phyloP scores from a whole-genome alignment of 495 filamentous ascomycete species.

The Cenococcum geophilum region DNA sequence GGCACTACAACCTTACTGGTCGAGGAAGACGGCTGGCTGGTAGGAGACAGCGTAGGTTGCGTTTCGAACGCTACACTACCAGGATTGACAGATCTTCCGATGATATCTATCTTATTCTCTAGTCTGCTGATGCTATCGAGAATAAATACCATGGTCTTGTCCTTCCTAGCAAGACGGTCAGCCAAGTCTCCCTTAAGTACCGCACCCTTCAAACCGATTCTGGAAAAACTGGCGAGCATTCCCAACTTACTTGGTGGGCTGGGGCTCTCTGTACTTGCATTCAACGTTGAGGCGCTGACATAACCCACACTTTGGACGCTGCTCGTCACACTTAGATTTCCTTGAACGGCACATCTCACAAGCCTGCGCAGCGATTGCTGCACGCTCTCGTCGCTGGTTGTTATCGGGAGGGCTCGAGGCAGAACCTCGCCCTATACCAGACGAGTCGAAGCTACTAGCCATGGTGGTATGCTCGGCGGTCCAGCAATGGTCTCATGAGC shows the following conservation, averaged over 20 bases:
- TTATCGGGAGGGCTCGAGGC: conserved; percentile 10
- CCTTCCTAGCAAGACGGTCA: conserved; percentile 37
- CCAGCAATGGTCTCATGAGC: background rate
- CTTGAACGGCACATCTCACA: conserved; percentile 36
- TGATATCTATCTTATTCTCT: conserved; percentile 27
- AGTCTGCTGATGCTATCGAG: conserved; percentile 36
- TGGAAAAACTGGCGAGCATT: conserved; percentile 19
- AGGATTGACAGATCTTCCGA: conserved; percentile 7
- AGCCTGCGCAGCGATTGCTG: conserved; percentile 36
- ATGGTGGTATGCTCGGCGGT: background rate
- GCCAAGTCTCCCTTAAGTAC: background rate
- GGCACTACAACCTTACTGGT: background rate
- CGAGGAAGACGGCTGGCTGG: conserved; percentile 4
- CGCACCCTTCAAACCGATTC: background rate
- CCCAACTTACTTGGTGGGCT: conserved; percentile 55
- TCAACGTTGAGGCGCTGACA: conserved; percentile 45
- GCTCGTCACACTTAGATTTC: conserved; percentile 37
- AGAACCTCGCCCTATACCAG: background rate
- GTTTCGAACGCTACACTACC: background rate
- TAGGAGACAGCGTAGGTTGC: background rate
- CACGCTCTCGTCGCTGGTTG: conserved; percentile 30
- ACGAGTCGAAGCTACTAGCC: background rate
- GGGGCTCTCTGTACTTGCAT: conserved; percentile 55
- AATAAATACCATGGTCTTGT: conserved; percentile 54
- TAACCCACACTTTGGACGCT: conserved; percentile 34